Conservation (phyloP, 768 basidiomycete genomes). For the Phanerochaete sordida region DNA sequence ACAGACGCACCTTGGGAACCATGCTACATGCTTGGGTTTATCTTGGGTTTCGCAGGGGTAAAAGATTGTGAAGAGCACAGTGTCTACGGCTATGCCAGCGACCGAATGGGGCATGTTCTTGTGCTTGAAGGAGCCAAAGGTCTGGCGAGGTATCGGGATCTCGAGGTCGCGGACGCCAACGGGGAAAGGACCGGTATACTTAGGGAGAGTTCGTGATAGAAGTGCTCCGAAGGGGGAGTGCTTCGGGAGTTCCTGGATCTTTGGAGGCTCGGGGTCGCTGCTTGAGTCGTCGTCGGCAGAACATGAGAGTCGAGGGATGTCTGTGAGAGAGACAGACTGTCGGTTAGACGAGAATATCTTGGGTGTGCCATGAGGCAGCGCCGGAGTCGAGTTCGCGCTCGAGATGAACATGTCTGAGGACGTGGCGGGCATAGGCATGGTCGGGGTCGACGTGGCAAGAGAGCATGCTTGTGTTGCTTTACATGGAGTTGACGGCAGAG, state of each 20-base stretch:
- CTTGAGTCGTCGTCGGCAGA: not conserved
- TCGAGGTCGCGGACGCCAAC: conserved; percentile 34
- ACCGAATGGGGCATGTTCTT: conserved; percentile 16
- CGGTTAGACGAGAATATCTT: not conserved
- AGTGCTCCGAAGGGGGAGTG: conserved; percentile 25
- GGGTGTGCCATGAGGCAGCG: not conserved
- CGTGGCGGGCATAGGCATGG: not conserved
- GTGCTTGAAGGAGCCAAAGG: conserved; percentile 26
- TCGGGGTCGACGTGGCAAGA: not conserved
- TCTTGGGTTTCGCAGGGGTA: conserved; percentile 22
- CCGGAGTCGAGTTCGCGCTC: not conserved
- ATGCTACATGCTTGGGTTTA: conserved; percentile 4
- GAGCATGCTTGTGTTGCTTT: not conserved
- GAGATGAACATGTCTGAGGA: not conserved
- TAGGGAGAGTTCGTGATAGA: conserved; percentile 27
- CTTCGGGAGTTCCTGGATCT: conserved; percentile 3
- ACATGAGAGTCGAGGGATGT: not conserved
- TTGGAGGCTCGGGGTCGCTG: conserved; percentile 1
- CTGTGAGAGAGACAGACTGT: not conserved
- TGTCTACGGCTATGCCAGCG: conserved; percentile 25
- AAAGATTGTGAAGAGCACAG: conserved; percentile 29
- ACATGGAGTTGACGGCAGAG: not conserved
- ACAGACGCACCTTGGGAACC: conserved; percentile 27
- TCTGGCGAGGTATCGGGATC: conserved; percentile 21
- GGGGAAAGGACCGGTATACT: conserved; percentile 25